These are phyloP conservation scores for Ceratobasidium papillatum DNA, from an alignment of 1,284 basidiomycete species.

Conservation along the genomic window DNA sequence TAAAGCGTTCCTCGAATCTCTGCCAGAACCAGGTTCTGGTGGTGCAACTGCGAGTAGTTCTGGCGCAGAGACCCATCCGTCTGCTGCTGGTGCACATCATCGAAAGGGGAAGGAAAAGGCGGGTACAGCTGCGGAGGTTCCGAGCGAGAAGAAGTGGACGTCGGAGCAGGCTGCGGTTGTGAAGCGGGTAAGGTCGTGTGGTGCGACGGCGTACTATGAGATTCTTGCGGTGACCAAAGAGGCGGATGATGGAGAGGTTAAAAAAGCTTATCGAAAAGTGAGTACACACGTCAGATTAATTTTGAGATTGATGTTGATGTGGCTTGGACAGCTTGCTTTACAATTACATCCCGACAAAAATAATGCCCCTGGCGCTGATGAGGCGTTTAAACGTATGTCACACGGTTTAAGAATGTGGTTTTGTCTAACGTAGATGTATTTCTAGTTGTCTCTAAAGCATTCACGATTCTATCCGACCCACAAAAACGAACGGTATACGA, in stretches of 20 bases:
- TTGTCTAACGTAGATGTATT: slow-evolving; percentile 1
- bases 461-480: slow-evolving; percentile 92
- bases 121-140: slow-evolving; percentile 52
- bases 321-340: slow-evolving; percentile 75
- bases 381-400: slow-evolving; percentile 94
- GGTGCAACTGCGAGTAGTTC: slow-evolving; percentile 53
- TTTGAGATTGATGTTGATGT: background rate
- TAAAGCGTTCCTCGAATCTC: slow-evolving; percentile 67
- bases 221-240: slow-evolving; percentile 86
- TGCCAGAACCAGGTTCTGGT: slow-evolving; percentile 63
- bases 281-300: slow-evolving; percentile 28
- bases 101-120: slow-evolving; percentile 55
- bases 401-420: background rate
- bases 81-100: slow-evolving; percentile 67
- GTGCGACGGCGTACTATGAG: slow-evolving; percentile 92
- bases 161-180: slow-evolving; percentile 87
- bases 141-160: slow-evolving; percentile 79
- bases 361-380: slow-evolving; percentile 96
- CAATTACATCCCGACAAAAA: slow-evolving; percentile 98
- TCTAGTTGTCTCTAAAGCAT: slow-evolving; percentile 97
- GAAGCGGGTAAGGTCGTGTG: slow-evolving; percentile 85
- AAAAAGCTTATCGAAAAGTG: slow-evolving; percentile 98
- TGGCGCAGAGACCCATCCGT: slow-evolving; percentile 71
- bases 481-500: slow-evolving; percentile 94
- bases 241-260: slow-evolving; percentile 90